These are phyloP conservation scores for Fusarium lyarnte DNA, from an alignment of 2,329 filamentous ascomycete genomes.

Conservation along the genomic window DNA sequence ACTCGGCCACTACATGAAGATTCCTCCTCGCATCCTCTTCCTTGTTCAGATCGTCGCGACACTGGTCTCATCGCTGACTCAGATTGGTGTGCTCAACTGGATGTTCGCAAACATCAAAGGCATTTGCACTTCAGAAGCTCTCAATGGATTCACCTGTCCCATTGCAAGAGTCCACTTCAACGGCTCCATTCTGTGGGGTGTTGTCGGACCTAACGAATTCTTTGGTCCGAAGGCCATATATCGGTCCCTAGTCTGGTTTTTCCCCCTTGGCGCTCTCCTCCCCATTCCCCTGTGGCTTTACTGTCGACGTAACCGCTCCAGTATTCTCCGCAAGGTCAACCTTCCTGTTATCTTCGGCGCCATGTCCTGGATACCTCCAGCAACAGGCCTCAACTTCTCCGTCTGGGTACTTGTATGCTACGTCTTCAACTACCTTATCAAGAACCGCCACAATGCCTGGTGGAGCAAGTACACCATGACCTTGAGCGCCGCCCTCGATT, in stretches of 20 bases:
- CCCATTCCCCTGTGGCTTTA: conserved; percentile 81
- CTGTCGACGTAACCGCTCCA: conserved; percentile 65
- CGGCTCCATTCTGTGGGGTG: conserved; percentile 88
- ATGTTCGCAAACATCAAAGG: conserved; percentile 82
- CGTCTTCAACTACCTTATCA: conserved; percentile 81
- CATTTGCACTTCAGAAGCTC: conserved; percentile 81
- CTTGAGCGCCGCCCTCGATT: conserved; percentile 83
- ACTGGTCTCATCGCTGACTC: conserved; percentile 79
- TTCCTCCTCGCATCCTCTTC: conserved; percentile 81
- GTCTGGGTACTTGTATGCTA: conserved; percentile 89
- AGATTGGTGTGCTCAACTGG: conserved; percentile 89
- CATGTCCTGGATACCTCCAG: conserved; percentile 87
- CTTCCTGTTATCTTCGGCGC: conserved; percentile 85
- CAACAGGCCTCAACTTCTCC: conserved; percentile 86
- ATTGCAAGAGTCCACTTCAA: conserved; percentile 91
- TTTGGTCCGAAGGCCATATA: conserved; percentile 82
- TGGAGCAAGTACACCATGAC: conserved; percentile 96
- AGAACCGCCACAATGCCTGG: conserved; percentile 76
- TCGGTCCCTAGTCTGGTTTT: conserved; percentile 81
- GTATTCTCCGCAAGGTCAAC: conserved; percentile 79
- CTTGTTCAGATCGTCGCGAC: conserved; percentile 81
- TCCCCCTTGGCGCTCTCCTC: conserved; percentile 78
- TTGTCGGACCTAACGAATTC: conserved; percentile 84
- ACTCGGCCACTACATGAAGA: conserved; percentile 89
- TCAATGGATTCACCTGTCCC: conserved; percentile 88